These are phyloP conservation scores for Tylopilus intermedius DNA, from an alignment of 768 basidiomycete species.

Conservation along the genomic window DNA sequence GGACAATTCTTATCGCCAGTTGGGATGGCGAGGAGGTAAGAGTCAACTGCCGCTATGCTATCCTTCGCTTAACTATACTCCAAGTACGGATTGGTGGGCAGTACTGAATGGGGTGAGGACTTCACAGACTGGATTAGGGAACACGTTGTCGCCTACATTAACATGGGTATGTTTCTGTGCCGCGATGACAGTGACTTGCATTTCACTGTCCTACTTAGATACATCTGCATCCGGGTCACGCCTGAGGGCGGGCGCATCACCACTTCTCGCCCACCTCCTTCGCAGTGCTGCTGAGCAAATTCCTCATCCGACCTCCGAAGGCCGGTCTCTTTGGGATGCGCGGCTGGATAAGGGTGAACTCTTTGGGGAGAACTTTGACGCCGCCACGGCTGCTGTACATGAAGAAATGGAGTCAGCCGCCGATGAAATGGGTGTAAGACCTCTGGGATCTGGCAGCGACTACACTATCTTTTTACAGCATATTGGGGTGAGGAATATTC, in stretches of 20 bases:
- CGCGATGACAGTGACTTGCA: slow-evolving; percentile 28
- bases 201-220: slow-evolving; percentile 39
- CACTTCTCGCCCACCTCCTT: slow-evolving; percentile 77
- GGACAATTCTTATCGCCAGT: slow-evolving; percentile 70
- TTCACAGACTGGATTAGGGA: slow-evolving; percentile 76
- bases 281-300: slow-evolving; percentile 62
- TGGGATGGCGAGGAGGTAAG: slow-evolving; percentile 76
- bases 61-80: slow-evolving; percentile 1
- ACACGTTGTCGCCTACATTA: slow-evolving; percentile 84
- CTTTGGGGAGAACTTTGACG: slow-evolving; percentile 31
- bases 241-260: slow-evolving; percentile 57
- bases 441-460: slow-evolving; percentile 86
- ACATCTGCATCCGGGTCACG: slow-evolving; percentile 50
- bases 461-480: slow-evolving; percentile 89
- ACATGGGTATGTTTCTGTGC: slow-evolving; percentile 46
- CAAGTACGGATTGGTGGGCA: slow-evolving; percentile 72
- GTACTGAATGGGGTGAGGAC: slow-evolving; percentile 94
- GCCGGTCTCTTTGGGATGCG: slow-evolving; percentile 77
- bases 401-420: slow-evolving; percentile 23
- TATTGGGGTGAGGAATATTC: slow-evolving; percentile 46
- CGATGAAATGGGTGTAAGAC: slow-evolving; percentile 39
- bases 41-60: background rate
- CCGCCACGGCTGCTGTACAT: slow-evolving; percentile 26
- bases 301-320: slow-evolving; percentile 63
- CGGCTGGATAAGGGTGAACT: slow-evolving; percentile 46